Percentiles rank a stretch among this genome's conserved stretches.
Conservation (phyloP, 83 land plant species). For the Thuja plicata region DNA sequence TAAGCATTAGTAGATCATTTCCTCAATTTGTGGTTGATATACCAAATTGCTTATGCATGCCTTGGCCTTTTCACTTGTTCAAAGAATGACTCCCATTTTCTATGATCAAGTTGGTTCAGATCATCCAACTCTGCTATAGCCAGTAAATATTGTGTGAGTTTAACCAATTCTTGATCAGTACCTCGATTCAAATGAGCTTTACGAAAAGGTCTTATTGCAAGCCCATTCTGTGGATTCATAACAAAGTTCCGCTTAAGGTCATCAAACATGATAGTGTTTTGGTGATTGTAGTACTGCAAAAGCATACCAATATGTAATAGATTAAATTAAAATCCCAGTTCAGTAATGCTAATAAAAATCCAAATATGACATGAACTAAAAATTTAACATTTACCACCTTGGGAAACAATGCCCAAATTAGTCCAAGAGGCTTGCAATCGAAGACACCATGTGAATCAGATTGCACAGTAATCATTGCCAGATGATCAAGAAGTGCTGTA, state of each 20-base stretch:
- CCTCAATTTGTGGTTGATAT: not conserved
- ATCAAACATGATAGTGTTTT: conserved; percentile 96
- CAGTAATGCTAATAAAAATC: not conserved
- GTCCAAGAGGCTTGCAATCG: conserved; percentile 99
- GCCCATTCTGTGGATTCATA: conserved; percentile 98
- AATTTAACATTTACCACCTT: conserved; percentile 50
- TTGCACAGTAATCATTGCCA: conserved; percentile 97
- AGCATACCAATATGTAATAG: conserved; percentile 1
- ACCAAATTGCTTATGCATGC: conserved; percentile 5
- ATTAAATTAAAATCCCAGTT: conserved; percentile 4
- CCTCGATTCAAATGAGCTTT: conserved; percentile 85
- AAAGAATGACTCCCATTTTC: conserved; percentile 60
- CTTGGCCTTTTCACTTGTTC: conserved; percentile 44
- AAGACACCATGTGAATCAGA: conserved; percentile 77
- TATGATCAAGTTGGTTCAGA: conserved; percentile 72
- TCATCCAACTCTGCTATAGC: conserved; percentile 90
- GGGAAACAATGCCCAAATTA: conserved; percentile 91
- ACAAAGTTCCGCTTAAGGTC: conserved; percentile 93
- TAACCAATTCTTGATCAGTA: conserved; percentile 82
- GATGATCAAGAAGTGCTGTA: conserved; percentile 88
- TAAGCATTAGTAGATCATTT: not conserved
- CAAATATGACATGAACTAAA: not conserved
- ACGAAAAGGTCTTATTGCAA: conserved; percentile 83
- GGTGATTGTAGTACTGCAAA: conserved; percentile 80
- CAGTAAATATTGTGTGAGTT: conserved; percentile 80